Evolutionary conservation across 2,329 filamentous ascomycete genomes (phyloP), one percentile per base, ranked within the genome.

Genomic region (Epicoccum nigrum): DNA sequence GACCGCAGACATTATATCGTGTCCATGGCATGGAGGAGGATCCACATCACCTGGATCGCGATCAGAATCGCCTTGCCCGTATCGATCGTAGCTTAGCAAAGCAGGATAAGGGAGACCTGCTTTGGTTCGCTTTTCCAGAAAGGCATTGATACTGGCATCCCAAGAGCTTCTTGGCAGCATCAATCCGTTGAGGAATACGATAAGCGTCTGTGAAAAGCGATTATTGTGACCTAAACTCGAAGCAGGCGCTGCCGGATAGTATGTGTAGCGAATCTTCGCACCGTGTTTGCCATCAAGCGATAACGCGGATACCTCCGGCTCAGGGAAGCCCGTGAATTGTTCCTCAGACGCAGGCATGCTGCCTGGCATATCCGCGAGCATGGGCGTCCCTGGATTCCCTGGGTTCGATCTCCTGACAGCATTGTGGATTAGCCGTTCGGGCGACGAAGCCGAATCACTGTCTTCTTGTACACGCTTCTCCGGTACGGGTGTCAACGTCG

Each of bases 41-140:
- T 74, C 57, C 34, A 52, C 45, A 39, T 74, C 70, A 31, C 58
- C 55, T 12, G 70, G 76, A 40, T 84, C 81, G 3, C 68, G 64
- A n/a, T 81, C 80, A 39, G 63, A 77, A 59, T 71, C 77, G 8
- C 82, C 82, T 64, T 85, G 83, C 7, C 83, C 82, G 57, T 79
- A 84, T 33, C 83, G 81, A 65, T 85, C 83, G 55, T 85, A 85
- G 35, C 77, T 78, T 3, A 85, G 70, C 15, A 84, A 64, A 12
- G 72, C 70, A 1, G 78, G 78, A 41, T 72, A 70, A 8, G 65
- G 58, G 2, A 66, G 48, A 5, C 61, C 50, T 34, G 57, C 31
- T 28, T 37, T 47, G 9, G 67, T 57, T 31, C 68, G 46, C 35
- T 68, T 68, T 20, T 67, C 55, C 3, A 69, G 40, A 23, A 74